Percentiles rank a stretch among this genome's conserved stretches.
Conservation (phyloP, 805 yeast species). For the Saccharomycopsis sp. region DNA sequence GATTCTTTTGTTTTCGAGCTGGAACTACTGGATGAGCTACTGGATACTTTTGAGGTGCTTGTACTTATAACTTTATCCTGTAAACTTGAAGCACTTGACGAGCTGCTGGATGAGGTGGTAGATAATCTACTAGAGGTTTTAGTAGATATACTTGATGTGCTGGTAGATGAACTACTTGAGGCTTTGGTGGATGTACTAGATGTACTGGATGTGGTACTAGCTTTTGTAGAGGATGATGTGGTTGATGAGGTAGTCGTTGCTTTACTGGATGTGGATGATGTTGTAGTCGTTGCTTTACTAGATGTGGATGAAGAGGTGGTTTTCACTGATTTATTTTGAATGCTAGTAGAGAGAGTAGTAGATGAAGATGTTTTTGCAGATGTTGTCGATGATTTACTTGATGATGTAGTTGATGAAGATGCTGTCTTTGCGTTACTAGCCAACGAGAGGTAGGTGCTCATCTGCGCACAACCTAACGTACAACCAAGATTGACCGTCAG, state of each 20-base stretch:
- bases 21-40: not conserved
- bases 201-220: not conserved
- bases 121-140: not conserved
- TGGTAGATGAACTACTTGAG: not conserved
- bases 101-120: not conserved
- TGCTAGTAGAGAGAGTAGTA: not conserved
- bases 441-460: not conserved
- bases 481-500: not conserved
- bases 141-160: not conserved
- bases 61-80: not conserved
- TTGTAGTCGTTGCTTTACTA: not conserved
- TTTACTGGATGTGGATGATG: not conserved
- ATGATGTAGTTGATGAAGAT: not conserved
- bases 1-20: not conserved
- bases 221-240: not conserved
- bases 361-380: not conserved
- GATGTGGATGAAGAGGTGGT: not conserved
- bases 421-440: not conserved
- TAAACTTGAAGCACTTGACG: not conserved
- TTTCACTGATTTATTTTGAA: not conserved
- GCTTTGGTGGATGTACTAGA: not conserved
- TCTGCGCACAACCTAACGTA: not conserved
- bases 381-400: not conserved
- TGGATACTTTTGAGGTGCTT: not conserved
- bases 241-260: not conserved